Evolutionary conservation across 139 green algal species (phyloP).

Genomic region (Volvox africanus): DNA sequence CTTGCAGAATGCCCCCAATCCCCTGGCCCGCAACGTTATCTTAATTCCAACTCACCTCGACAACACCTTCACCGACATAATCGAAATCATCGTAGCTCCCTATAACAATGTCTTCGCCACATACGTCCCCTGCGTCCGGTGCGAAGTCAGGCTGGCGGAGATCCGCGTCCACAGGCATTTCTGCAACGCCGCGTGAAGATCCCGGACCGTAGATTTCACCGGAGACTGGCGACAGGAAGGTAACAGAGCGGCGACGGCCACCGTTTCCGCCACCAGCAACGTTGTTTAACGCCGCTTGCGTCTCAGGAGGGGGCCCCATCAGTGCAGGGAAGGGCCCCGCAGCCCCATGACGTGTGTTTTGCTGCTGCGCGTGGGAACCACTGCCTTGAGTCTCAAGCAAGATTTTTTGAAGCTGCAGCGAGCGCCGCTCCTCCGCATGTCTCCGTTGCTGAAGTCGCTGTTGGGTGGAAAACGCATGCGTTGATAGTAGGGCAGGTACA

Average conservation of each 20-base stretch:
- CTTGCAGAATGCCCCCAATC: too few species aligned
- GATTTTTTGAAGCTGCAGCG: conserved; percentile 28
- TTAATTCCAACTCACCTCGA: neutral
- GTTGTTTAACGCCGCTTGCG: neutral
- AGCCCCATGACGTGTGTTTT: neutral
- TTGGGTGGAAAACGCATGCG: neutral
- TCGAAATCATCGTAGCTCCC: neutral
- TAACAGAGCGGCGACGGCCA: neutral
- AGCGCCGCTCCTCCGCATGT: conserved; percentile 25
- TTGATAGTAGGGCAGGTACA: too few species aligned
- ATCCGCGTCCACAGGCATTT: conserved; percentile 3
- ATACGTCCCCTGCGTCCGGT: neutral
- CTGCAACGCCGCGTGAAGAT: neutral
- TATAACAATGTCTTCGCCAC: neutral
- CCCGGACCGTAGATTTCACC: neutral
- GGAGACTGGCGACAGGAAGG: neutral
- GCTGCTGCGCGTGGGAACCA: neutral
- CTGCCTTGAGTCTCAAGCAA: conserved; percentile 2
- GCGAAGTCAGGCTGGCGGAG: neutral
- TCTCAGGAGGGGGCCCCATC: neutral
- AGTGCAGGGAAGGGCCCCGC: neutral
- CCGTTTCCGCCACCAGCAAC: neutral
- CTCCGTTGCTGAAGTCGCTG: conserved; percentile 22
- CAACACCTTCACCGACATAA: neutral
- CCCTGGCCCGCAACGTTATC: neutral